Evolutionary conservation across 768 basidiomycete species (phyloP).

Genomic region (Amanita phalloides): DNA sequence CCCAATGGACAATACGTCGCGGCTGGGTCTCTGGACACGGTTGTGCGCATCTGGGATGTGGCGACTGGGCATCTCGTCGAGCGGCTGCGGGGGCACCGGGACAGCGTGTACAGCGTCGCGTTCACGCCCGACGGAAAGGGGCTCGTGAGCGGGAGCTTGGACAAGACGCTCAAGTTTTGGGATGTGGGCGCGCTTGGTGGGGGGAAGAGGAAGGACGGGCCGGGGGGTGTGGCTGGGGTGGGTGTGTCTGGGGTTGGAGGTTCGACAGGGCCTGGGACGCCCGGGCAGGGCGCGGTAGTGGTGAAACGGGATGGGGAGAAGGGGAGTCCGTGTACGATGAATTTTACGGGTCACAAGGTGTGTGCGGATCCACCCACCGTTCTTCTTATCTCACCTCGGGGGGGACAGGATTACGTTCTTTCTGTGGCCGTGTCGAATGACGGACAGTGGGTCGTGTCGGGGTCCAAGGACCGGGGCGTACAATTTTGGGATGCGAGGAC

Average conservation of each 20-base stretch:
- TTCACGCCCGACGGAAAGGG: constrained; percentile 91
- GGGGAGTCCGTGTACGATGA: constrained; percentile 55
- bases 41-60: constrained; percentile 78
- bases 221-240: neutral
- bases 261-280: constrained; percentile 4
- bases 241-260: constrained; percentile 1
- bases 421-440: constrained; percentile 78
- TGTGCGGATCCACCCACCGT: constrained; percentile 19
- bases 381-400: neutral
- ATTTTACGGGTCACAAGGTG: constrained; percentile 87
- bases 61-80: constrained; percentile 58
- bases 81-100: constrained; percentile 65
- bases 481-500: constrained; percentile 85
- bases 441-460: constrained; percentile 90
- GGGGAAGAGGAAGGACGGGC: constrained; percentile 6
- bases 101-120: constrained; percentile 81
- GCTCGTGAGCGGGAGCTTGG: constrained; percentile 85
- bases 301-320: constrained; percentile 44
- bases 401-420: constrained; percentile 43
- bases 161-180: constrained; percentile 85
- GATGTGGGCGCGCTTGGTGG: constrained; percentile 57
- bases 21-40: constrained; percentile 63
- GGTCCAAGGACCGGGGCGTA: constrained; percentile 90
- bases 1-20: constrained; percentile 60
- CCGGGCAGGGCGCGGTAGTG: constrained; percentile 1